These are phyloP conservation scores for Aspergillus biplanus DNA, from an alignment of 495 filamentous ascomycete genomes.

Conservation along the genomic window DNA sequence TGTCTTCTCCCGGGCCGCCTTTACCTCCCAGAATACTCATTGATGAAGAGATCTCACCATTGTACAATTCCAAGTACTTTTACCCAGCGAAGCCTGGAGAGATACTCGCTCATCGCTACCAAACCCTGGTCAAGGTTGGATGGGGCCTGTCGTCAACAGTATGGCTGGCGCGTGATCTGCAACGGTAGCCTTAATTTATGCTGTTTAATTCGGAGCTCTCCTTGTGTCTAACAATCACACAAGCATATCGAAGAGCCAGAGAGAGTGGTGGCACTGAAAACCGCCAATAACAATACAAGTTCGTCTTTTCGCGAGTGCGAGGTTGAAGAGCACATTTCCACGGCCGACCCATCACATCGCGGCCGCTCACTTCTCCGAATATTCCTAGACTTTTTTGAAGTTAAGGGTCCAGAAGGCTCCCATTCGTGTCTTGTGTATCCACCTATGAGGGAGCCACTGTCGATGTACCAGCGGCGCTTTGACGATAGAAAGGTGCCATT, in stretches of 20 bases:
- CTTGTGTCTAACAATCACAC: constrained; percentile 34
- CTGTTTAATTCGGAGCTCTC: background rate
- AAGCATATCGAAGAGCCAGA: constrained; percentile 40
- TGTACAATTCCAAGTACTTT: constrained; percentile 44
- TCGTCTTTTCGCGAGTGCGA: constrained; percentile 40
- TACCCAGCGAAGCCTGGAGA: constrained; percentile 50
- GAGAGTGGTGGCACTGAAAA: constrained; percentile 47
- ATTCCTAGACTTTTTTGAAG: constrained; percentile 35
- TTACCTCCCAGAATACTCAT: constrained; percentile 35
- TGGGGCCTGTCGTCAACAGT: constrained; percentile 47
- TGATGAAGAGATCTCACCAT: constrained; percentile 39
- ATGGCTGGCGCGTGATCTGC: constrained; percentile 45
- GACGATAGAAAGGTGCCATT: constrained; percentile 35
- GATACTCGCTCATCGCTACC: constrained; percentile 42
- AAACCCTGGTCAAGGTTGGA: constrained; percentile 47
- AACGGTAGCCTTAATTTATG: constrained; percentile 26
- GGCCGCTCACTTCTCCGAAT: constrained; percentile 33
- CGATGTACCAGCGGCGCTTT: constrained; percentile 40
- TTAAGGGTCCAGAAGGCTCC: constrained; percentile 31
- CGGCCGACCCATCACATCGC: constrained; percentile 36
- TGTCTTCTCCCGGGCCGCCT: constrained; percentile 32
- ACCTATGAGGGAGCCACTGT: constrained; percentile 43
- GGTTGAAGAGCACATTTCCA: constrained; percentile 37
- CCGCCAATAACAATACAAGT: constrained; percentile 29
- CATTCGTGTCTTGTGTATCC: constrained; percentile 45